phyloP scores from a whole-genome alignment of 345 rosid species.

The Salix arbutifolia region DNA sequence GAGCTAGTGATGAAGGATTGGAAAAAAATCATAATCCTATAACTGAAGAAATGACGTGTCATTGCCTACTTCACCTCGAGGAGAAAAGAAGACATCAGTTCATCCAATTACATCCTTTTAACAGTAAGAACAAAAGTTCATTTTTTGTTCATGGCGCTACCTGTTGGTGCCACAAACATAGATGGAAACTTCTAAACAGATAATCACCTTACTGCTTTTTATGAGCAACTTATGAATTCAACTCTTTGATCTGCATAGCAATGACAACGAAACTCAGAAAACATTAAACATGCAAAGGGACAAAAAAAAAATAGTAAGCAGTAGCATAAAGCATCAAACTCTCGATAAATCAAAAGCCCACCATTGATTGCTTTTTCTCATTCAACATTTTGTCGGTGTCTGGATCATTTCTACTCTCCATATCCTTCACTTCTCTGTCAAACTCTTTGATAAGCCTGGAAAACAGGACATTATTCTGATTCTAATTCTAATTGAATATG shows the following conservation, averaged over 20 bases:
- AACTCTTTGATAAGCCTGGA: slow-evolving; percentile 92
- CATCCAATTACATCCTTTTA: not conserved
- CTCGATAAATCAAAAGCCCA: slow-evolving; percentile 7
- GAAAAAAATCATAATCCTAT: not conserved
- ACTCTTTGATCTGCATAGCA: slow-evolving; percentile 64
- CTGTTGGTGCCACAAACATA: not conserved
- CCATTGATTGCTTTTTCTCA: slow-evolving; percentile 91
- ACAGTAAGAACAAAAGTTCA: not conserved
- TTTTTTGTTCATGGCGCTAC: not conserved
- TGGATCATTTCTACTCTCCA: slow-evolving; percentile 62
- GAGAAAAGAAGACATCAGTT: not conserved
- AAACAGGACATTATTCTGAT: slow-evolving; percentile 7
- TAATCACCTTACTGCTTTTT: slow-evolving; percentile 58
- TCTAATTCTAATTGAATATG: not conserved
- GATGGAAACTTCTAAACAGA: slow-evolving; percentile 1
- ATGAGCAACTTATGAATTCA: slow-evolving; percentile 74
- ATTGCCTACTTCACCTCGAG: not conserved
- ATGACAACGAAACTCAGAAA: slow-evolving; percentile 19
- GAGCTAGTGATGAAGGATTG: not conserved
- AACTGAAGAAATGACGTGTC: not conserved
- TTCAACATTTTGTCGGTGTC: slow-evolving; percentile 59
- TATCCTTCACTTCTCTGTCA: slow-evolving; percentile 68
- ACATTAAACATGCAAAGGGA: slow-evolving; percentile 6
- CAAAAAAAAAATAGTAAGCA: not conserved
- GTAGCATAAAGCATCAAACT: not conserved